Evolutionary conservation across 257 asterid species (phyloP).

Genomic region (Parsonsia alboflavescens): DNA sequence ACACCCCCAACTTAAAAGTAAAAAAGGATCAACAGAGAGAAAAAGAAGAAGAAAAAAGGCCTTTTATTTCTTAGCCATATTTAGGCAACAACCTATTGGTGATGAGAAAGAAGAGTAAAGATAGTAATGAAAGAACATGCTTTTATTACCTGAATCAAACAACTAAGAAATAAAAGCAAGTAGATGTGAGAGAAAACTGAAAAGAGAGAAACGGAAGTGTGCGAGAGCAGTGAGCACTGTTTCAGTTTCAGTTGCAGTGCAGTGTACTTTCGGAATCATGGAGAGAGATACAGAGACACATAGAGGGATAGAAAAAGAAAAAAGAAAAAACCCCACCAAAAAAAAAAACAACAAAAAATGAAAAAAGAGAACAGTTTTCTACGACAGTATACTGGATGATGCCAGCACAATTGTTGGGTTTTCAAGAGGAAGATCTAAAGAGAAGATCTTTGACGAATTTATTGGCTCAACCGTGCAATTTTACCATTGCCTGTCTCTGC

Average conservation of each 20-base stretch:
- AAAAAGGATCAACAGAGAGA: background rate
- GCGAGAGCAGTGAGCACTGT: conserved; percentile 32
- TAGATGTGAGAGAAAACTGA: conserved; percentile 24
- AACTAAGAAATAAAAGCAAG: conserved; percentile 54
- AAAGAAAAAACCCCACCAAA: too few species aligned
- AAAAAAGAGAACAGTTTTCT: background rate
- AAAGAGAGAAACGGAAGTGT: background rate
- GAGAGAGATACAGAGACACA: conserved; percentile 7
- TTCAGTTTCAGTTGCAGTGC: conserved; percentile 47
- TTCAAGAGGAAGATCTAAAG: conserved; percentile 37
- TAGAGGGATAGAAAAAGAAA: background rate
- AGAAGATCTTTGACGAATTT: conserved; percentile 63
- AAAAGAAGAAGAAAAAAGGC: conserved; percentile 5
- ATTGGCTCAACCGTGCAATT: conserved; percentile 34
- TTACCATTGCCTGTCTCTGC: conserved; percentile 4
- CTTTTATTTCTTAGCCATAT: conserved; percentile 17
- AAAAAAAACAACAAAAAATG: too few species aligned
- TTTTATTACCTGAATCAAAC: conserved; percentile 59
- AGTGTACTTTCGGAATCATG: conserved; percentile 37
- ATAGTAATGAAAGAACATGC: conserved; percentile 46
- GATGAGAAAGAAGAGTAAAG: conserved; percentile 5
- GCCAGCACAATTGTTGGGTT: conserved; percentile 58
- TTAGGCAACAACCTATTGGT: conserved; percentile 9
- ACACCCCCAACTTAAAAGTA: conserved; percentile 27
- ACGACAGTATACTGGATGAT: conserved; percentile 35